A percentile compares a stretch with the other conserved stretches of the same genome.
These are phyloP conservation scores for Solanum chmielewskii DNA, from an alignment of 257 asterid genomes.

Conservation along the genomic window DNA sequence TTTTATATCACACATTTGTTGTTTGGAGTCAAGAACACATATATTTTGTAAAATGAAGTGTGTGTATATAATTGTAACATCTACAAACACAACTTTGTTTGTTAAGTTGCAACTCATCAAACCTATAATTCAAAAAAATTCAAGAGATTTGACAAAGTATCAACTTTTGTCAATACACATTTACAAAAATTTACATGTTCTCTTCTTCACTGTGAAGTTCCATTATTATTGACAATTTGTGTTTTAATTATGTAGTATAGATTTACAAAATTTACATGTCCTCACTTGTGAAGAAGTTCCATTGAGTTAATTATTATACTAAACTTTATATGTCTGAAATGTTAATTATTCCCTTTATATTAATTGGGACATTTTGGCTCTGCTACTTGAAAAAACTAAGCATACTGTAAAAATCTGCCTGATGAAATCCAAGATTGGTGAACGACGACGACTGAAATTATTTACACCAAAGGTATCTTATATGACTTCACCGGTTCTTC, in stretches of 20 bases:
- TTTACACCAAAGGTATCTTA: conserved; percentile 48
- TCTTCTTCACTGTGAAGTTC: background rate
- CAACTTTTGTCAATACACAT: background rate
- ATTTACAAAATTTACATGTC: background rate
- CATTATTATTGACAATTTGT: background rate
- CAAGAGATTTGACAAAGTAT: background rate
- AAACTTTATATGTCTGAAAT: background rate
- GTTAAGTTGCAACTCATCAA: background rate
- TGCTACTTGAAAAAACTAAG: conserved; percentile 2
- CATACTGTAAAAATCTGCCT: background rate
- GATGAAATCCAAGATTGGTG: conserved; percentile 27
- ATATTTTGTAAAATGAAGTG: background rate
- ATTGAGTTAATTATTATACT: background rate
- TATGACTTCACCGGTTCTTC: conserved; percentile 30
- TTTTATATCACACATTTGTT: background rate
- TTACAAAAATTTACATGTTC: background rate
- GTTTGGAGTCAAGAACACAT: background rate
- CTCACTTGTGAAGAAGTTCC: background rate
- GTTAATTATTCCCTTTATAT: background rate
- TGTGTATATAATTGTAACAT: background rate
- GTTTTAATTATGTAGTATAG: background rate
- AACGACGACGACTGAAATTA: conserved; percentile 32
- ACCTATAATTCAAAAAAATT: background rate
- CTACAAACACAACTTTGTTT: background rate
- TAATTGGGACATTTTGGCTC: background rate